phyloP scores from a whole-genome alignment of 1,284 basidiomycete species.

The Rhodotorula sp. region DNA sequence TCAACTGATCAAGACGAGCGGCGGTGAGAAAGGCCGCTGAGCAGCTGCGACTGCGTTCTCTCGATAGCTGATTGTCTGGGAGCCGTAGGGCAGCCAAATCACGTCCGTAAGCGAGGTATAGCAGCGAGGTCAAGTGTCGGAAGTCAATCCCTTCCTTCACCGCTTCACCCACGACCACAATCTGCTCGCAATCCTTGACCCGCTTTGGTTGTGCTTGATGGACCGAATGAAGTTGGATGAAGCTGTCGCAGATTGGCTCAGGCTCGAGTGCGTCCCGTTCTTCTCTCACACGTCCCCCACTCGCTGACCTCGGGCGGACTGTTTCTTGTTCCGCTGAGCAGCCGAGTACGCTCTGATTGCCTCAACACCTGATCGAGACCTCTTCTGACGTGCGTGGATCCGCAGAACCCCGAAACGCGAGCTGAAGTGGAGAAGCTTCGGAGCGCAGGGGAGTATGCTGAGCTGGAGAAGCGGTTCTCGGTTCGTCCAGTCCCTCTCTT shows the following conservation, averaged over 20 bases:
- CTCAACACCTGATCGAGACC: background rate
- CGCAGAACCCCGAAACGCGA: constrained; percentile 60
- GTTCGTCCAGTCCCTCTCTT: too few species aligned
- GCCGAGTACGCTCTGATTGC: background rate
- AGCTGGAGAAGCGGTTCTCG: constrained; percentile 63
- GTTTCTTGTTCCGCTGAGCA: background rate
- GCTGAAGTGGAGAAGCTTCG: constrained; percentile 59
- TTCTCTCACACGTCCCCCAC: background rate
- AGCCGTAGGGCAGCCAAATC: too few species aligned
- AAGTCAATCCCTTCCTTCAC: background rate
- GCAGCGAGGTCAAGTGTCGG: too few species aligned
- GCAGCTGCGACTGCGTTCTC: too few species aligned
- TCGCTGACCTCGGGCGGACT: background rate
- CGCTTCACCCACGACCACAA: background rate
- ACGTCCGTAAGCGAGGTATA: too few species aligned
- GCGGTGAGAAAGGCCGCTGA: too few species aligned
- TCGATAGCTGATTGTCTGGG: too few species aligned
- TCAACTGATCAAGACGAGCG: background rate
- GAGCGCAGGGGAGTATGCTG: constrained; percentile 53
- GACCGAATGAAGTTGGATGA: constrained; percentile 4
- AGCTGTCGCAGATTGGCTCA: constrained; percentile 29
- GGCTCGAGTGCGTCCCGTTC: constrained; percentile 27
- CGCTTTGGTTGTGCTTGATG: background rate
- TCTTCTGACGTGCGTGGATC: background rate
- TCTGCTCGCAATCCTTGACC: too few species aligned